Evolutionary conservation across 2,329 filamentous ascomycete species (phyloP), one percentile per base, ranked within the genome.

Genomic region (Colletotrichum tamarilloi): DNA sequence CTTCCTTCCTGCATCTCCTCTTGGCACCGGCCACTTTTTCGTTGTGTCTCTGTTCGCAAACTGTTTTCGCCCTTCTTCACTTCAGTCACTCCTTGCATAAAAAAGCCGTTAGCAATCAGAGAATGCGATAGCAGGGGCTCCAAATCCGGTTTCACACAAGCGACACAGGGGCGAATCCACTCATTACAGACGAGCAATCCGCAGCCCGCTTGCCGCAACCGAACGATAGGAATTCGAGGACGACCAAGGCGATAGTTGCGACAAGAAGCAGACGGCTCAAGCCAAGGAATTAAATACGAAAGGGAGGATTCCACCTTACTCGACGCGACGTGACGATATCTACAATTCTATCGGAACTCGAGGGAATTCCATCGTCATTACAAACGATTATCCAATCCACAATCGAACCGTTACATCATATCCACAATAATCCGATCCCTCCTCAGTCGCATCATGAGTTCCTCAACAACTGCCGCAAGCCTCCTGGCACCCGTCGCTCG

Each of bases 81-180:
- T 35, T 5, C 55, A 35, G 67, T 73, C 60, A 60, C 70, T 70
- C 67, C 60, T 70, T 73, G 70, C 67, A 70, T 60, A 53, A 49
- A 49, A 4, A 38, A 60, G 69, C 70, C 59, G 53, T 72, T 69
- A 42, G 26, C 56, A 22, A 22, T 56, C 35, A 42, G 69, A 65
- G 67, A 68, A 62, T 62, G 28, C 70, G 42, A 65, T 65, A 70
- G 46, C 67, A 70, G 70, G 70, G 60, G 55, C 66, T 19, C 60
- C 32, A 19, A 62, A 73, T 66, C 70, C 62, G 46, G 70, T 70
- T 70, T 70, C 49, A 70, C 67, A 24, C 56, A 70, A 73, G 22
- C 70, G 70, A 73, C 53, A 68, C 67, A 68, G 67, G 60, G 70
- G 68, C 59, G 53, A 70, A 72, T 70, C 67, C 67, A 73, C 67